These are phyloP conservation scores for Nymphaea colorata DNA, from an alignment of 164 flowering plant species.

Conservation along the genomic window DNA sequence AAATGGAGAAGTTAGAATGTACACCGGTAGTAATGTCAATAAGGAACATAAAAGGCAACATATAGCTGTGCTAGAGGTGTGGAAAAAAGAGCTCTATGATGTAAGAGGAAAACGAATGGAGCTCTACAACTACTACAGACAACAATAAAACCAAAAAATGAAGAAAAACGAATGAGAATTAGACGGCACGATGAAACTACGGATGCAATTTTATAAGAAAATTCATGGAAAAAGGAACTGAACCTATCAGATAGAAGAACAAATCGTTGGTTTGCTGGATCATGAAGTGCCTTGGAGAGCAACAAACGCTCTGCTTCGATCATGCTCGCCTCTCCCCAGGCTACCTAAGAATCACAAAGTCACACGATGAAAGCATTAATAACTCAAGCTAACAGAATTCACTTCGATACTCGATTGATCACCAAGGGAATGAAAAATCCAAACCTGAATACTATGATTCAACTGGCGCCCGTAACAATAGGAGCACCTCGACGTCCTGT, in stretches of 20 bases:
- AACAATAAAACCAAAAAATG: no score
- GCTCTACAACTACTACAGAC: no score
- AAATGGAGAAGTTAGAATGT: neutral
- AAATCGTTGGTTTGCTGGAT: slow-evolving; percentile 88
- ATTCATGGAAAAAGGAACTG: neutral
- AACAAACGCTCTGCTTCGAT: slow-evolving; percentile 79
- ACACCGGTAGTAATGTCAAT: neutral
- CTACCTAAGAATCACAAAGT: slow-evolving; percentile 36
- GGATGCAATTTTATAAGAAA: neutral
- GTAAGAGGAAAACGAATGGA: no score
- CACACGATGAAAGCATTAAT: no score
- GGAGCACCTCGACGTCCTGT: slow-evolving; percentile 51
- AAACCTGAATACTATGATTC: slow-evolving; percentile 58
- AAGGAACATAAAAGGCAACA: no score
- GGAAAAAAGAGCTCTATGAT: no score
- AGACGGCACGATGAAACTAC: neutral
- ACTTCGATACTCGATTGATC: no score
- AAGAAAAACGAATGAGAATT: no score
- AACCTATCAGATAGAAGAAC: slow-evolving; percentile 93
- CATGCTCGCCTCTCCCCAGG: slow-evolving; percentile 93
- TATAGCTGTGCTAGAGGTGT: no score
- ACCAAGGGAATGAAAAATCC: neutral
- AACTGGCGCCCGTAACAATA: slow-evolving; percentile 62
- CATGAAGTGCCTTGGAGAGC: slow-evolving; percentile 60
- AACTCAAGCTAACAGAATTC: no score